These are phyloP conservation scores for Colletotrichum paranaense DNA, from an alignment of 2,329 filamentous ascomycete genomes.

Conservation along the genomic window DNA sequence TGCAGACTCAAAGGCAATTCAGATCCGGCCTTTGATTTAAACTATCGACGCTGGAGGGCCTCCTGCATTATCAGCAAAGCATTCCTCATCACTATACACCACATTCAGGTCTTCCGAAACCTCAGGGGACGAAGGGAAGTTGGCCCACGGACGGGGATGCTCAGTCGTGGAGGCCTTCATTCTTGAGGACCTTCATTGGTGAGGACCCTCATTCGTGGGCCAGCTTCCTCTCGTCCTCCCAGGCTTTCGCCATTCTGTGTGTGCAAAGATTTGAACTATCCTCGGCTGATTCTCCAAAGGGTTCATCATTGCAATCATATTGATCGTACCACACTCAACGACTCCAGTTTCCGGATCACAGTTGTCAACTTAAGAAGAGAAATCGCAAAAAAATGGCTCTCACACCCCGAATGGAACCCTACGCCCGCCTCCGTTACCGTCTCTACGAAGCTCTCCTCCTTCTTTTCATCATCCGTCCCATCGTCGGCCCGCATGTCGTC, in stretches of 20 bases:
- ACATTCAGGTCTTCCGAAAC: no score
- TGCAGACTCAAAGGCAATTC: background rate
- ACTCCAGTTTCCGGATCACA: background rate
- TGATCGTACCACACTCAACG: no score
- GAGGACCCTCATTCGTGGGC: no score
- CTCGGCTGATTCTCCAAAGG: no score
- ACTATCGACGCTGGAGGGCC: background rate
- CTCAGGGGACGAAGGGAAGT: no score
- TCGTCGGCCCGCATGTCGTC: background rate
- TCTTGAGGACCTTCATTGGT: no score
- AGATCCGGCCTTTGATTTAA: background rate
- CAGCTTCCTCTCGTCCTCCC: no score
- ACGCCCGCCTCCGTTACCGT: background rate
- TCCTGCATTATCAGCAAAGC: background rate
- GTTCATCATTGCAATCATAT: no score
- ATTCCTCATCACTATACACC: background rate
- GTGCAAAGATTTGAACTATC: no score
- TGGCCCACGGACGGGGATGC: no score
- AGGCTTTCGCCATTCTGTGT: no score
- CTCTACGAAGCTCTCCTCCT: slow-evolving; percentile 5
- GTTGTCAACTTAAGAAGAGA: background rate
- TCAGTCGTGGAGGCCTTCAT: no score
- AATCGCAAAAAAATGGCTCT: slow-evolving; percentile 11
- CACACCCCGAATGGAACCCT: slow-evolving; percentile 6
- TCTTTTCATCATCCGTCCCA: background rate